These are phyloP conservation scores for Yamadazyma mexicana DNA, from an alignment of 1,139 yeast species.

Conservation along the genomic window DNA sequence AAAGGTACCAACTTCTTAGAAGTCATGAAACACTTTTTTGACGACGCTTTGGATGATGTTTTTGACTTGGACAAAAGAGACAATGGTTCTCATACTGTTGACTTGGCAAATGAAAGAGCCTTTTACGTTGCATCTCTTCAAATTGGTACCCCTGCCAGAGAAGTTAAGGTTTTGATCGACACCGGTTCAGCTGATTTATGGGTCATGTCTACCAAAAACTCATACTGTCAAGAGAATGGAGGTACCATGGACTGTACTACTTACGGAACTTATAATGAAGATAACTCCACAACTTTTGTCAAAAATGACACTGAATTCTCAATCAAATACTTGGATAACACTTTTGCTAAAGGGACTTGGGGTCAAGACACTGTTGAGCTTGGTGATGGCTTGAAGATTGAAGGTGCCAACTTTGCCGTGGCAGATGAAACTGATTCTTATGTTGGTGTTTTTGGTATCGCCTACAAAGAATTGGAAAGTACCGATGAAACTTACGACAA, in stretches of 20 bases:
- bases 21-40: constrained; percentile 17
- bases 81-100: constrained; percentile 9
- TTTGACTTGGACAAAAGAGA: constrained; percentile 10
- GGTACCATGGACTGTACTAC: constrained; percentile 29
- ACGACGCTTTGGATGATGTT: constrained; percentile 7
- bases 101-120: constrained; percentile 19
- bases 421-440: constrained; percentile 54
- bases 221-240: constrained; percentile 21
- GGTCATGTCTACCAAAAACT: constrained; percentile 37
- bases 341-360: constrained; percentile 47
- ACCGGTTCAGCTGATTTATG: constrained; percentile 74
- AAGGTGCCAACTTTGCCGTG: constrained; percentile 52
- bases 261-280: constrained; percentile 52
- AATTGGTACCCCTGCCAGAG: constrained; percentile 59
- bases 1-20: constrained; percentile 24
- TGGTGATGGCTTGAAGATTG: constrained; percentile 26
- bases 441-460: constrained; percentile 64
- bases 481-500: constrained; percentile 14
- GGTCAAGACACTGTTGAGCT: constrained; percentile 52
- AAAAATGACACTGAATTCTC: constrained; percentile 41
- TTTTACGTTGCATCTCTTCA: constrained; percentile 38
- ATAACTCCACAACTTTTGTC: constrained; percentile 44
- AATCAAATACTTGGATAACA: constrained; percentile 33
- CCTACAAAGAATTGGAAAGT: constrained; percentile 29
- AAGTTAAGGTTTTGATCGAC: constrained; percentile 56